Percentiles rank a stretch among this genome's conserved stretches.
Conservation (phyloP, 192 early-diverging fungal species). For the Neocallimastix lanati region DNA sequence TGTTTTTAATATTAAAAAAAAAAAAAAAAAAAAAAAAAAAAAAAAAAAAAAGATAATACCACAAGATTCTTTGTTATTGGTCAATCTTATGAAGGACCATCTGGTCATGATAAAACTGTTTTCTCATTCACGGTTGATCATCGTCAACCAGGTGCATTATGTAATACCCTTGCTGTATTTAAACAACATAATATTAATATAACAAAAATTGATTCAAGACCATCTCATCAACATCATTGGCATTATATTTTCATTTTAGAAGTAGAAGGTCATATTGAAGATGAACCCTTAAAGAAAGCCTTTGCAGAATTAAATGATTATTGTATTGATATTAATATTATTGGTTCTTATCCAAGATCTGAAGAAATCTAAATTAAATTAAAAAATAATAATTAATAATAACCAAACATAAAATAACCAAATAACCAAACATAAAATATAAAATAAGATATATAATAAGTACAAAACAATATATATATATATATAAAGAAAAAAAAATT, state of each 20-base stretch:
- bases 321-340: slow-evolving; percentile 54
- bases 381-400: no score
- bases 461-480: no score
- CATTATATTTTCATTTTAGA: slow-evolving; percentile 93
- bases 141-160: slow-evolving; percentile 66
- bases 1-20: no score
- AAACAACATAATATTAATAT: slow-evolving; percentile 64
- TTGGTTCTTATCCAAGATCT: slow-evolving; percentile 58
- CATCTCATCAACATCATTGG: slow-evolving; percentile 55
- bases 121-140: slow-evolving; percentile 85
- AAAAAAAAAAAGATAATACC: slow-evolving; percentile 40
- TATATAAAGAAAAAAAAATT: no score
- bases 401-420: no score
- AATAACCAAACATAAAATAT: no score
- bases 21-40: no score
- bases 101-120: slow-evolving; percentile 55
- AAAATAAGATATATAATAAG: no score
- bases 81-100: slow-evolving; percentile 39
- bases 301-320: slow-evolving; percentile 45
- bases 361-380: neutral
- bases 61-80: slow-evolving; percentile 87
- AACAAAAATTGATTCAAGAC: slow-evolving; percentile 80
- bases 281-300: slow-evolving; percentile 42
- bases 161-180: slow-evolving; percentile 60
- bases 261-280: slow-evolving; percentile 58